These are phyloP conservation scores for Rhodocollybia butyracea DNA, from an alignment of 768 basidiomycete genomes.

Conservation along the genomic window DNA sequence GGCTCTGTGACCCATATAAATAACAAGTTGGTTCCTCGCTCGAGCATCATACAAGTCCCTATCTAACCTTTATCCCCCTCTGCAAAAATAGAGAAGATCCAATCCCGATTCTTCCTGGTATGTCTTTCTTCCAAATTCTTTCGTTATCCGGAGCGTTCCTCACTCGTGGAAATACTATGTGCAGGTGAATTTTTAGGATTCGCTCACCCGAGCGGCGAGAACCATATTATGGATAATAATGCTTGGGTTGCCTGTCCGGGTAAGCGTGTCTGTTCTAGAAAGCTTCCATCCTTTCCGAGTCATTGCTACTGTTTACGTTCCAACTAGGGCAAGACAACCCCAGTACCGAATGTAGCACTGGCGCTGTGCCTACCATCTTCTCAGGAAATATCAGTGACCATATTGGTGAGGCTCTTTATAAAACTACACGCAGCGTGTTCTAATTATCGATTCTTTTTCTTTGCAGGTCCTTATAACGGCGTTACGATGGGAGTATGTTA, in stretches of 20 bases:
- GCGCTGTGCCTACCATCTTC: conserved; percentile 51
- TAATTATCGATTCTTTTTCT: neutral
- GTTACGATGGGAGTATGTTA: conserved; percentile 11
- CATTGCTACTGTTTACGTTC: neutral
- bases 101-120: conserved; percentile 39
- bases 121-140: neutral
- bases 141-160: neutral
- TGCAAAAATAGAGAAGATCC: conserved; percentile 36
- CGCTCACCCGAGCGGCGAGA: conserved; percentile 32
- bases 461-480: conserved; percentile 7
- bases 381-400: conserved; percentile 42
- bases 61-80: neutral
- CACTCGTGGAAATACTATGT: neutral
- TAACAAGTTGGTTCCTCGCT: conserved; percentile 40
- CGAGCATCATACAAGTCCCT: neutral
- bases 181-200: conserved; percentile 5
- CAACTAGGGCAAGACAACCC: conserved; percentile 57
- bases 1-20: conserved; percentile 53
- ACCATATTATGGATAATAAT: conserved; percentile 23
- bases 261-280: conserved; percentile 13
- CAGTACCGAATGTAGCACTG: conserved; percentile 45
- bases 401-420: conserved; percentile 30
- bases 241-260: conserved; percentile 57
- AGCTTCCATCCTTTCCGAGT: neutral
- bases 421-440: no score